phyloP scores from a whole-genome alignment of 176 grass and related monocot species.

The Aegilops umbellulata region DNA sequence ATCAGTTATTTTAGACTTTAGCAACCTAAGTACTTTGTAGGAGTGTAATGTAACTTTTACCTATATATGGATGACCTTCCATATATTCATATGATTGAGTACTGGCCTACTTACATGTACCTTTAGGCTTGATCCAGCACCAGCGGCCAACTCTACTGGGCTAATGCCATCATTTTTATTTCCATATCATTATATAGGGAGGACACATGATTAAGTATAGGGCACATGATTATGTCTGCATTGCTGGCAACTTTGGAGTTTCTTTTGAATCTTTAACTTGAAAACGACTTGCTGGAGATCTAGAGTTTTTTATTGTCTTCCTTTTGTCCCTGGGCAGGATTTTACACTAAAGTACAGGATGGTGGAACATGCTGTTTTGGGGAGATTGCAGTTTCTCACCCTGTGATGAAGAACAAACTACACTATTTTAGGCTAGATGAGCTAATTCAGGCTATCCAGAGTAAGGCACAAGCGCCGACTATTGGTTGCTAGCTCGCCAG shows the following conservation, averaged over 20 bases:
- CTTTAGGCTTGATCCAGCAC: background rate
- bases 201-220: background rate
- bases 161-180: background rate
- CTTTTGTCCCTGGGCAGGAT: constrained; percentile 26
- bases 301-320: background rate
- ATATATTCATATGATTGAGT: background rate
- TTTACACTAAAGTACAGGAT: background rate
- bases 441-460: constrained; percentile 7
- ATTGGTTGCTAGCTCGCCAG: background rate
- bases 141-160: background rate
- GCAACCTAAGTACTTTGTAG: background rate
- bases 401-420: constrained; percentile 12
- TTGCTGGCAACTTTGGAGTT: constrained; percentile 1
- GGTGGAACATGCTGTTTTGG: constrained; percentile 20
- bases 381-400: background rate
- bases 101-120: background rate
- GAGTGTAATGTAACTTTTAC: background rate
- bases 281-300: constrained; percentile 18
- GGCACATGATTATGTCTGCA: background rate
- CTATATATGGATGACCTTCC: background rate
- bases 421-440: background rate
- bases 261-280: background rate
- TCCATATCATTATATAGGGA: background rate
- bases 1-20: background rate
- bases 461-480: constrained; percentile 4